phyloP scores from a whole-genome alignment of 306 rosid genomes.

The Arachis hypogaea region DNA sequence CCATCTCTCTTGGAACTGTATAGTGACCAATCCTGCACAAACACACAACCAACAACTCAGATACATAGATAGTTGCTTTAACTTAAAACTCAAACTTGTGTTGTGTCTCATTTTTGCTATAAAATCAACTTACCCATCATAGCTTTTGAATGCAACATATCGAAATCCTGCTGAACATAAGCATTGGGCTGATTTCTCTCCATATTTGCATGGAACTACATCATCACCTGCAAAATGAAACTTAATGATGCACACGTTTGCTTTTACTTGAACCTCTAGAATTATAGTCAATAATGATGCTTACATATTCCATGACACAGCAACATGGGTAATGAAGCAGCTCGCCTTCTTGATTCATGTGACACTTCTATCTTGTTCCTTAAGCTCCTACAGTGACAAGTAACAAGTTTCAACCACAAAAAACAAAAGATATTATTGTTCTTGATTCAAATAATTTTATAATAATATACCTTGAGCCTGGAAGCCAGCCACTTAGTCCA shows the following conservation, averaged over 20 bases:
- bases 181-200: constrained; percentile 78
- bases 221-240: constrained; percentile 63
- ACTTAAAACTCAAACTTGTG: background rate
- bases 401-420: constrained; percentile 13
- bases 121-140: constrained; percentile 67
- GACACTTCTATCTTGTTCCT: constrained; percentile 85
- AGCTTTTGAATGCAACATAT: constrained; percentile 65
- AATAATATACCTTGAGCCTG: constrained; percentile 86
- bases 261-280: background rate
- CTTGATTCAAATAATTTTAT: background rate
- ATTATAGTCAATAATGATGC: constrained; percentile 33
- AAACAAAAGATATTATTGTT: too few species aligned
- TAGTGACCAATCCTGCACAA: constrained; percentile 92
- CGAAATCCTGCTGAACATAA: constrained; percentile 85
- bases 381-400: constrained; percentile 58
- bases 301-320: constrained; percentile 82
- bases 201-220: constrained; percentile 69
- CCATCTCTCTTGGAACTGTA: constrained; percentile 95
- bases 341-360: constrained; percentile 86
- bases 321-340: constrained; percentile 79
- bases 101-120: background rate
- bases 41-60: constrained; percentile 29
- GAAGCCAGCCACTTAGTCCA: constrained; percentile 99
- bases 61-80: constrained; percentile 7
- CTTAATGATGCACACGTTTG: background rate